These are phyloP conservation scores for Triticum urartu DNA, from an alignment of 176 grass and related monocot species.

Conservation along the genomic window DNA sequence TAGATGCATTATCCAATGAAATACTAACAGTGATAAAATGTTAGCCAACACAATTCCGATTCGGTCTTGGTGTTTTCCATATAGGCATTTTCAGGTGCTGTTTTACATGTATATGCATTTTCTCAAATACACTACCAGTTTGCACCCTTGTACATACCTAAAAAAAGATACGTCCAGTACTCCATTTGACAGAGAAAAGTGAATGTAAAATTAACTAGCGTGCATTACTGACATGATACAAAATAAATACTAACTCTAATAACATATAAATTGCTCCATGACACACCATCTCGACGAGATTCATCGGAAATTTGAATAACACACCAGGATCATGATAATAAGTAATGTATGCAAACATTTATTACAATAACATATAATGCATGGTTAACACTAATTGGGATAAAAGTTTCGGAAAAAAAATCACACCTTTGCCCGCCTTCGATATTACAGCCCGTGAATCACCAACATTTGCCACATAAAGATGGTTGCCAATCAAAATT, in stretches of 20 bases:
- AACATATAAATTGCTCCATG: not conserved
- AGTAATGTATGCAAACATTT: too few species aligned
- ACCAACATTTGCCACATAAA: constrained; percentile 92
- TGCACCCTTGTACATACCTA: not conserved
- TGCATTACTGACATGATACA: not conserved
- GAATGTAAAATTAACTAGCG: not conserved
- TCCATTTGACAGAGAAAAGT: not conserved
- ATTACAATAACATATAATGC: not conserved
- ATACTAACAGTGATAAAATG: not conserved
- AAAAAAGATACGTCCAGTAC: not conserved
- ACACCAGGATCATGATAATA: not conserved
- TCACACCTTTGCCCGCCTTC: constrained; percentile 74
- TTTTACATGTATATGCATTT: not conserved
- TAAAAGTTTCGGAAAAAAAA: constrained; percentile 8
- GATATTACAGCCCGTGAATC: constrained; percentile 85
- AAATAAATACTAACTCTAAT: not conserved
- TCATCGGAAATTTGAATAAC: not conserved
- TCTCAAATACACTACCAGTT: not conserved
- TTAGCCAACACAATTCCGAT: not conserved
- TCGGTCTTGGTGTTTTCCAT: not conserved
- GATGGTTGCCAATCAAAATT: constrained; percentile 67
- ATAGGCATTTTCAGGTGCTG: not conserved
- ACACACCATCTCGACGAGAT: not conserved
- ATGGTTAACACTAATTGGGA: constrained; percentile 11
- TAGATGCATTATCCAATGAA: not conserved